phyloP scores from a whole-genome alignment of 1,284 basidiomycete genomes.

The Anthracocystis walkeri region DNA sequence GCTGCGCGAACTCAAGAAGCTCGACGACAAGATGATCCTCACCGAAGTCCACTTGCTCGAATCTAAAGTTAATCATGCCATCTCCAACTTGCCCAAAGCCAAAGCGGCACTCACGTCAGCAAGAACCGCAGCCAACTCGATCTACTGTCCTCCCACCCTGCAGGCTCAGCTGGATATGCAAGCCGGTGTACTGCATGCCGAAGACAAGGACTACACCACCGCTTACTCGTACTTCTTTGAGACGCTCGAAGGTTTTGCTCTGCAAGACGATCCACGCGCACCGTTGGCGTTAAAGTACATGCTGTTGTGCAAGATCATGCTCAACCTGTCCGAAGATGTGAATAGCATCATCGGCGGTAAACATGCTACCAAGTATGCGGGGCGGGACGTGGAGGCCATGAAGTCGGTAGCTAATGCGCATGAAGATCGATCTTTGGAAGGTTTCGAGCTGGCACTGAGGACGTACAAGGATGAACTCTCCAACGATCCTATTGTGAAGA shows the following conservation, averaged over 20 bases:
- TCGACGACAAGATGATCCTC: constrained; percentile 98
- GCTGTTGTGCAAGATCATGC: constrained; percentile 97
- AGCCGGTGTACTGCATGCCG: constrained; percentile 89
- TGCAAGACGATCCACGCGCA: constrained; percentile 74
- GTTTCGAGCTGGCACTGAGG: constrained; percentile 87
- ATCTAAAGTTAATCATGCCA: constrained; percentile 87
- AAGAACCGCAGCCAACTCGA: constrained; percentile 92
- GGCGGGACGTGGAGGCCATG: constrained; percentile 89
- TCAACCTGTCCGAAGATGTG: constrained; percentile 93
- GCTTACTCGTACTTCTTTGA: constrained; percentile 98
- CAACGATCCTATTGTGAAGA: constrained; percentile 91
- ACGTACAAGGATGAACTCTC: constrained; percentile 92
- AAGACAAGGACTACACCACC: constrained; percentile 97
- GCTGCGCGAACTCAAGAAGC: constrained; percentile 86
- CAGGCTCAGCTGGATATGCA: constrained; percentile 94
- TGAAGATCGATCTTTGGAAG: constrained; percentile 86
- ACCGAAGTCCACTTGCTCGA: constrained; percentile 96
- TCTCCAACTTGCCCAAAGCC: constrained; percentile 92
- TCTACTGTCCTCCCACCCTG: constrained; percentile 94
- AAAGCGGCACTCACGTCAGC: constrained; percentile 93
- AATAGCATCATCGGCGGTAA: constrained; percentile 86
- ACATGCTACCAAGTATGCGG: constrained; percentile 85
- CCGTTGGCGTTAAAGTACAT: constrained; percentile 95
- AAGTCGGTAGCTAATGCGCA: constrained; percentile 92
- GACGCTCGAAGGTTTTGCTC: constrained; percentile 89